Evolutionary conservation across 1,284 basidiomycete species (phyloP), one percentile per base, ranked within the genome.

Genomic region (Schizophyllum amplum): DNA sequence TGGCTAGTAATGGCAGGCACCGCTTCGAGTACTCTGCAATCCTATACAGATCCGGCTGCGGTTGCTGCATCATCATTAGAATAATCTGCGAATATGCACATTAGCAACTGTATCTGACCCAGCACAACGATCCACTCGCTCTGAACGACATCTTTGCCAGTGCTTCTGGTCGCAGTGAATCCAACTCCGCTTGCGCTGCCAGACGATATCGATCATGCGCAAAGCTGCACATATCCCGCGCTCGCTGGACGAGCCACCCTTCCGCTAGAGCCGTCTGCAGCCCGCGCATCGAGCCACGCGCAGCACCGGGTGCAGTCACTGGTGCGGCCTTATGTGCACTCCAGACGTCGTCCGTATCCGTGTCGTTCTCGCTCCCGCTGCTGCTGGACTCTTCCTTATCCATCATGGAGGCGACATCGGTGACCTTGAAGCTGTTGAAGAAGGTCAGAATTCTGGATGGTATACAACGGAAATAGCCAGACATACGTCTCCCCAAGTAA

Each of bases 221-320:
- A 69, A 86, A 87, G 61, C 79, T 82, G 67, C 84, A 86, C 83
- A 86, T 86, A 62, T 87, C 86, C 24, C 86, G 73, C 1, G 83
- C 86, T 51, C 83, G 71, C 60, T 86, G 83, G 13, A 86, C 78
- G 3, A 87, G 72, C 84, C 84, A 87, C 1, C 86, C 86, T 66
- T 87, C 85, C 4, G 80, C 70, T 20, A 87, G 76, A 1, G 84
- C 85, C 17, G 75, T 69, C 65, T 87, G 85, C 46, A 86, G 71
- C 1, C 85, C 85, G 17, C 79, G 79, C 73, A 87, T 85, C 1
- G 84, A 85, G 23, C 75, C 76, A 47, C 81, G 77, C n/a, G 78
- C 72, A 55, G 72, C 72, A 24, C 67, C 57, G 2, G 33, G 33
- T 17, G 33, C 33, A 22, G 48, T 50, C 4, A 50, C 56, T 15